phyloP scores from a whole-genome alignment of 2,329 filamentous ascomycete species.

The Exophiala alcalophila region DNA sequence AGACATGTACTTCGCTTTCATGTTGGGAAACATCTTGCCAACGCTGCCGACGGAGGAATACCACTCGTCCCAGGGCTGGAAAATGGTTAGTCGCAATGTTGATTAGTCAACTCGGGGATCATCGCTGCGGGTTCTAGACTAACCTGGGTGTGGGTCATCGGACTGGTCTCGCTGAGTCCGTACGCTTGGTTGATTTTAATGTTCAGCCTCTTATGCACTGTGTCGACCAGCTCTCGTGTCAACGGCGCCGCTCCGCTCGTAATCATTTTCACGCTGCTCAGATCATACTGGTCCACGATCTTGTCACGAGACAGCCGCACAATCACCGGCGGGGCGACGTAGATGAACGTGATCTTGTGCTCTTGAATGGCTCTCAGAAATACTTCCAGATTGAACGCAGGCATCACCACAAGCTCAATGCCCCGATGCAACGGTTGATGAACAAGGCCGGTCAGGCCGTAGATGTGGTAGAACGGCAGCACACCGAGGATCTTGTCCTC shows the following conservation, averaged over 20 bases:
- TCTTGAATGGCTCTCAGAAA: constrained; percentile 76
- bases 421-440: constrained; percentile 67
- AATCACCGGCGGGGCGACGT: constrained; percentile 81
- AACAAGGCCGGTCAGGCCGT: constrained; percentile 72
- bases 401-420: constrained; percentile 66
- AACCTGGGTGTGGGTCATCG: constrained; percentile 65
- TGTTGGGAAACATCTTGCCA: constrained; percentile 73
- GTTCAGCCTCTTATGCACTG: constrained; percentile 69
- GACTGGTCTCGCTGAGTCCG: constrained; percentile 82
- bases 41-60: constrained; percentile 72
- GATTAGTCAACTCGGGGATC: background rate
- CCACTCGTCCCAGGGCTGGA: constrained; percentile 74
- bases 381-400: constrained; percentile 76
- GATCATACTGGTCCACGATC: constrained; percentile 72
- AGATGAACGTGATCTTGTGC: constrained; percentile 71
- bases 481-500: constrained; percentile 74
- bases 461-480: constrained; percentile 88
- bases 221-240: constrained; percentile 73
- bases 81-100: too few species aligned
- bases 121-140: constrained; percentile 39
- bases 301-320: constrained; percentile 78
- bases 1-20: constrained; percentile 76
- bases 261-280: constrained; percentile 75
- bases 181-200: constrained; percentile 90
- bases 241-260: constrained; percentile 85